These are phyloP conservation scores for Effrenium voratum DNA, from an alignment of 73 alveolate genomes.

Conservation along the genomic window DNA sequence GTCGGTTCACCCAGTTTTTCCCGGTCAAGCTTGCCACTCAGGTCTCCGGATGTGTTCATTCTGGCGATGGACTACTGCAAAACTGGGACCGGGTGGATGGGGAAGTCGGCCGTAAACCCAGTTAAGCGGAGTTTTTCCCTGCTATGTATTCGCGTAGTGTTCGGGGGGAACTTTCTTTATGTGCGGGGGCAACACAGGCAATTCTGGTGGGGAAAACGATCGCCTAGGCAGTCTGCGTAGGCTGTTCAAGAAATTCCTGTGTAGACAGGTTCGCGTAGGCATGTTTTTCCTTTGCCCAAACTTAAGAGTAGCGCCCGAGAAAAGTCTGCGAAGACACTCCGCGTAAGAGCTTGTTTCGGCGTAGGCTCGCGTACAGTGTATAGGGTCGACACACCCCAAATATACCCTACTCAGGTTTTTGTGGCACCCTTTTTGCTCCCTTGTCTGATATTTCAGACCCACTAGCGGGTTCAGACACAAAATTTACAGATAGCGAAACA, in stretches of 20 bases:
- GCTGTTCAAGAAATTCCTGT: neutral
- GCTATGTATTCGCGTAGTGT: no score
- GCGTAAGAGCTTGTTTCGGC: neutral
- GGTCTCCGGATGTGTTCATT: conserved; percentile 66
- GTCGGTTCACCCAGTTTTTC: no score
- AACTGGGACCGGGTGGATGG: conserved; percentile 30
- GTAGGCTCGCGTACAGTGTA: no score
- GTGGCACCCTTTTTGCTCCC: no score
- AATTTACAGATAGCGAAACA: neutral
- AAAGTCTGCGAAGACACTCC: neutral
- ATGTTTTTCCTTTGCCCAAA: no score
- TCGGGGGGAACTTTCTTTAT: neutral
- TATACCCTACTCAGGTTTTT: no score
- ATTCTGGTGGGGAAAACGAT: no score
- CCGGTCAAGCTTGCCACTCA: no score
- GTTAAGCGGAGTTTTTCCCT: neutral
- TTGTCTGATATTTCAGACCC: neutral
- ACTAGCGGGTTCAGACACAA: conserved; percentile 2
- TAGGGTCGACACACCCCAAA: neutral
- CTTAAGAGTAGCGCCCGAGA: no score
- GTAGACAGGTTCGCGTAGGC: neutral
- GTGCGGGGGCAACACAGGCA: neutral
- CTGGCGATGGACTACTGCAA: conserved; percentile 55
- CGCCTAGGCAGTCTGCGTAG: neutral
- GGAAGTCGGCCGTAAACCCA: neutral